Conservation (phyloP, 2,329 filamentous ascomycete genomes). For the Fusarium proliferatum region DNA sequence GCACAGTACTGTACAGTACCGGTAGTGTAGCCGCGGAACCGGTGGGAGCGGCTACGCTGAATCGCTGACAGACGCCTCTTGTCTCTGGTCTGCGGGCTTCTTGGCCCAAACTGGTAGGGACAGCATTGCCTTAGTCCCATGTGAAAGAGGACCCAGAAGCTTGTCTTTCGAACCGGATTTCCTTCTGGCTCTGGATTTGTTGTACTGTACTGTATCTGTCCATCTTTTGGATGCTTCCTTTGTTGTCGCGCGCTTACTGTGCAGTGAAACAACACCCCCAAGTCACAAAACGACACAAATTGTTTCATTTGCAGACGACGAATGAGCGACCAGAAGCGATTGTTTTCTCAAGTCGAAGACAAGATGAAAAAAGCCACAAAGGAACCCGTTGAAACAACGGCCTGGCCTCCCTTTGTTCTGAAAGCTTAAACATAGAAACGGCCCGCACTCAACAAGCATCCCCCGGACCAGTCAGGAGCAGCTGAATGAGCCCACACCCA, state of each 20-base stretch:
- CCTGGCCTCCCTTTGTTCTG: conserved; percentile 25
- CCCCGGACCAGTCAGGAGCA: conserved; percentile 32
- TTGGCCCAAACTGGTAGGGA: conserved; percentile 21
- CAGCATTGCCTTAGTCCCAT: conserved; percentile 1
- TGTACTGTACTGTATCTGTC: conserved; percentile 15
- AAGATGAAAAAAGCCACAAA: conserved; percentile 26
- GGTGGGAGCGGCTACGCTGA: conserved; percentile 26
- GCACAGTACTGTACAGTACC: neutral
- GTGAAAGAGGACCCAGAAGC: neutral
- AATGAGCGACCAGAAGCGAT: conserved; percentile 7
- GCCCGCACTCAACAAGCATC: conserved; percentile 23
- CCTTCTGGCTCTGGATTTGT: neutral
- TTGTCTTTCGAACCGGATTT: neutral
- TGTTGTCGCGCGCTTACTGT: conserved; percentile 26
- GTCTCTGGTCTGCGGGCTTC: conserved; percentile 19
- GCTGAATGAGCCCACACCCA: conserved; percentile 25
- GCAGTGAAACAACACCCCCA: neutral
- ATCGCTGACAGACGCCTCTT: conserved; percentile 37
- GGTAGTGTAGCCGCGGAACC: conserved; percentile 25
- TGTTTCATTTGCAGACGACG: conserved; percentile 25
- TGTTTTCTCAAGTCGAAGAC: conserved; percentile 4
- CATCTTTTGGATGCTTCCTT: neutral
- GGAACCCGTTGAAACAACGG: conserved; percentile 41
- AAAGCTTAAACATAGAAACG: conserved; percentile 28
- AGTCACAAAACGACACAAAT: conserved; percentile 2